Evolutionary conservation across 2,329 filamentous ascomycete genomes (phyloP).

Genomic region (Orbilia quercus): DNA sequence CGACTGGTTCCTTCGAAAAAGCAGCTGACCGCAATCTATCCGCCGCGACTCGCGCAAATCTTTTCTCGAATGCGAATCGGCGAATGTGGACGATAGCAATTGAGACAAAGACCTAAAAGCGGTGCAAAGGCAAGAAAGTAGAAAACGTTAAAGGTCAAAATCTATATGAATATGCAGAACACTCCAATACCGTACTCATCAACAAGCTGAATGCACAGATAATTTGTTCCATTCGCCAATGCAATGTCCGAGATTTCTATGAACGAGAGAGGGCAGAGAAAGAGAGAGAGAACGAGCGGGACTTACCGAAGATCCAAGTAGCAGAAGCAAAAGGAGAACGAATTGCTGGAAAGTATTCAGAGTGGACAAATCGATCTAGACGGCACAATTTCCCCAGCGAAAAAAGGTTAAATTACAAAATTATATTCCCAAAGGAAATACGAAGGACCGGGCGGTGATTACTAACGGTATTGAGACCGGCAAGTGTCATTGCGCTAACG

Average conservation of each 20-base stretch:
- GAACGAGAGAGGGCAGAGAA: not conserved
- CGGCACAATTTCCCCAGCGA: not conserved
- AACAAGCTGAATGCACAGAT: no score
- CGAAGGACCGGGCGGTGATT: conserved; percentile 6
- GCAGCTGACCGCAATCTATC: conserved; percentile 27
- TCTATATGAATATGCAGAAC: not conserved
- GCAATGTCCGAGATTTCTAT: not conserved
- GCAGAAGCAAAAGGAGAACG: conserved; percentile 73
- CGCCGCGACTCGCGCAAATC: conserved; percentile 68
- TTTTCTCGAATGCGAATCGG: conserved; percentile 70
- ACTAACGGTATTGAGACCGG: conserved; percentile 76
- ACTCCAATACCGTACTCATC: no score
- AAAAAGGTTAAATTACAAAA: conserved; percentile 33
- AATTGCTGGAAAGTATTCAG: conserved; percentile 76
- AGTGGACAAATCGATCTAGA: conserved; percentile 57
- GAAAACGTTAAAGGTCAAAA: conserved; percentile 2
- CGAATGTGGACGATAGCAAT: conserved; percentile 54
- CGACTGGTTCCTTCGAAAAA: conserved; percentile 15
- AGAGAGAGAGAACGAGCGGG: conserved; percentile 14
- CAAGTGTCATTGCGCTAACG: conserved; percentile 74
- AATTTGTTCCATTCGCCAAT: no score
- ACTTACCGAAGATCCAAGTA: conserved; percentile 72
- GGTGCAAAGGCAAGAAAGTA: conserved; percentile 3
- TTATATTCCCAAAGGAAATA: conserved; percentile 17
- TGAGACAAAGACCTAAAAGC: conserved; percentile 52